Base-by-base conservation (phyloP, 2,329 filamentous ascomycete genomes). In the Pezicula carpinea region DNA sequence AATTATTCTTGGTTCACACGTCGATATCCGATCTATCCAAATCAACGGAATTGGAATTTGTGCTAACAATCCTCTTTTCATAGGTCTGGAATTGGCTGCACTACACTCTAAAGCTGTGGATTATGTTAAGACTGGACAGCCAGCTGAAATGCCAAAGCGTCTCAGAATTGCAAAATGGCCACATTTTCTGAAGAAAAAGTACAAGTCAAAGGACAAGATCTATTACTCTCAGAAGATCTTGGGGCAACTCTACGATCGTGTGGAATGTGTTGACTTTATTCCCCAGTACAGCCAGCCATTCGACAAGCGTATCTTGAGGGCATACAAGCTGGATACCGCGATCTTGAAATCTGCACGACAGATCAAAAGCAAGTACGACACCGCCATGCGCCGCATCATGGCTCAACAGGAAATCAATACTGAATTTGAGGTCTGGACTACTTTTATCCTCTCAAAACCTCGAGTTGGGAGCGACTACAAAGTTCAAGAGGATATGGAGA, bases 31-130 rank as follows among this genome's bases (percentile, higher is more conserved):
- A 29, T 29, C 10, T 29, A 6, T 11, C 3, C 26, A 11, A 29
- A 29, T 10, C 13, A 29, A 29, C 8, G 26, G 13, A 11, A 11
- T 29, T 29, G 13, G 26, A 29, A 29, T 10, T 10, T 13, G 26
- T 29, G 26, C 54, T 55, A 39, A 58, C 26, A 22, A 19, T 23
- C 3, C 29, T 3, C n/a, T n/a, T n/a, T n/a, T n/a, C n/a, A n/a
- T 39, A 82, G 79, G 79, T 57, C 67, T 93, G 0, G 70, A 82
- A 43, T 73, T 97, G 4, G 90, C 92, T 3, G 71, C 77, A 7
- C 70, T 97, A 3, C 93, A 99, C 64, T 97, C 93, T 0, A 82
- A 83, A 56, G 92, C 93, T 0, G 93, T 99, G 1, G 93, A 99
- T 64, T 99, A 93, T 62, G 83, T 88, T 38, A 99, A 99, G 69